Conservation (phyloP, 495 filamentous ascomycete genomes). For the Trichoderma gamsii region DNA sequence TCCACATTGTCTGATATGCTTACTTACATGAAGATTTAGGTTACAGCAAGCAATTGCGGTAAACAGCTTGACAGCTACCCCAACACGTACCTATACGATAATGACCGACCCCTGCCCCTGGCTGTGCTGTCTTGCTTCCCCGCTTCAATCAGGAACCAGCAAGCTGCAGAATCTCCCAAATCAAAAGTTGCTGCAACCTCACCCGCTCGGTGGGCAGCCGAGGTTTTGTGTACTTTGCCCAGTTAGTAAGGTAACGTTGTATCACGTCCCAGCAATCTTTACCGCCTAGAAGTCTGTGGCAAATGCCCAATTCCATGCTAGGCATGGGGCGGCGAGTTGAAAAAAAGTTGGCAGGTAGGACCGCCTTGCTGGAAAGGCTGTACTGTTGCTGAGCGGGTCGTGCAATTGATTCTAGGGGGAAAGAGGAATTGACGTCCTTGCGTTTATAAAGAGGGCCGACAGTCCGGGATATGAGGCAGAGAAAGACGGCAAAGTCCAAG, state of each 20-base stretch:
- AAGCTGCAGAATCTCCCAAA: not conserved
- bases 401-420: not conserved
- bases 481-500: not conserved
- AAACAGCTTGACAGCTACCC: not conserved
- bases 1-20: not conserved
- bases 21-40: not conserved
- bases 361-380: not conserved
- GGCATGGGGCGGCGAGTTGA: not conserved
- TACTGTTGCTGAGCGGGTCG: not conserved
- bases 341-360: not conserved
- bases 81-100: not conserved
- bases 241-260: conserved; percentile 13
- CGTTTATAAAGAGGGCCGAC: not conserved
- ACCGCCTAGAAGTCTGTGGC: not conserved
- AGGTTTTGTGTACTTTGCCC: not conserved
- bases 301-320: not conserved
- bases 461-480: not conserved
- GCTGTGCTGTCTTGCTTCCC: not conserved
- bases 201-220: not conserved
- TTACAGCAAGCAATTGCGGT: not conserved
- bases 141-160: conserved; percentile 11
- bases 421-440: not conserved
- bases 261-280: not conserved
- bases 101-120: not conserved
- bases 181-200: not conserved